These are phyloP conservation scores for Wickerhamomyces bisporus DNA, from an alignment of 805 yeast genomes.

Conservation along the genomic window DNA sequence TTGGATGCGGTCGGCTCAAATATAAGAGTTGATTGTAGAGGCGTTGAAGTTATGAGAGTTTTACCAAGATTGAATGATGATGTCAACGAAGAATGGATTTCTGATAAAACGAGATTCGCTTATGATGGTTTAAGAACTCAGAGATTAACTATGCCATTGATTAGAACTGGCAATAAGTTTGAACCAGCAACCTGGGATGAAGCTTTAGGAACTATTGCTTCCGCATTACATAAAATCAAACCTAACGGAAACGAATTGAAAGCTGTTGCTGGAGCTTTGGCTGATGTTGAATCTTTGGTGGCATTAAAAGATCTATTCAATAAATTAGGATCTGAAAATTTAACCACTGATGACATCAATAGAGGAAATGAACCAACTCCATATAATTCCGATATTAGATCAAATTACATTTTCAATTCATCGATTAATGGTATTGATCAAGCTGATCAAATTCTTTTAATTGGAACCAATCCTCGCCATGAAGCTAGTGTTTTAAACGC, in stretches of 20 bases:
- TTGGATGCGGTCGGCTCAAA: slow-evolving; percentile 80
- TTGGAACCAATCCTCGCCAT: slow-evolving; percentile 85
- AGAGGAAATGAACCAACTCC: slow-evolving; percentile 44
- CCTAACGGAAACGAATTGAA: slow-evolving; percentile 70
- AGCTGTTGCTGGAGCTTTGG: slow-evolving; percentile 76
- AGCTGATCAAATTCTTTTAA: slow-evolving; percentile 73
- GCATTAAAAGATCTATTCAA: slow-evolving; percentile 76
- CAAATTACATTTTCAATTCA: slow-evolving; percentile 77
- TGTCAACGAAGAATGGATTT: slow-evolving; percentile 86
- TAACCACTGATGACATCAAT: slow-evolving; percentile 59
- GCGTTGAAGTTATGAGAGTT: slow-evolving; percentile 82
- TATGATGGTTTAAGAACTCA: slow-evolving; percentile 83
- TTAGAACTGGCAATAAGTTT: slow-evolving; percentile 64
- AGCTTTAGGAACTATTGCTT: slow-evolving; percentile 65
- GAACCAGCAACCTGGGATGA: slow-evolving; percentile 83
- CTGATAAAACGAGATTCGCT: slow-evolving; percentile 82
- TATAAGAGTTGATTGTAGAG: slow-evolving; percentile 81
- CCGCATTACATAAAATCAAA: slow-evolving; percentile 47
- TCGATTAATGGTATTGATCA: slow-evolving; percentile 74
- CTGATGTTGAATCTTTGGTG: slow-evolving; percentile 79
- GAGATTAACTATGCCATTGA: slow-evolving; percentile 75
- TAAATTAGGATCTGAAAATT: slow-evolving; percentile 74
- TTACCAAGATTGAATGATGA: slow-evolving; percentile 84
- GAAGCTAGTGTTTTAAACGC: slow-evolving; percentile 88
- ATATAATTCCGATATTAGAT: slow-evolving; percentile 68